Evolutionary conservation across 2,329 filamentous ascomycete genomes (phyloP).

Genomic region (Ilyonectria destructans): DNA sequence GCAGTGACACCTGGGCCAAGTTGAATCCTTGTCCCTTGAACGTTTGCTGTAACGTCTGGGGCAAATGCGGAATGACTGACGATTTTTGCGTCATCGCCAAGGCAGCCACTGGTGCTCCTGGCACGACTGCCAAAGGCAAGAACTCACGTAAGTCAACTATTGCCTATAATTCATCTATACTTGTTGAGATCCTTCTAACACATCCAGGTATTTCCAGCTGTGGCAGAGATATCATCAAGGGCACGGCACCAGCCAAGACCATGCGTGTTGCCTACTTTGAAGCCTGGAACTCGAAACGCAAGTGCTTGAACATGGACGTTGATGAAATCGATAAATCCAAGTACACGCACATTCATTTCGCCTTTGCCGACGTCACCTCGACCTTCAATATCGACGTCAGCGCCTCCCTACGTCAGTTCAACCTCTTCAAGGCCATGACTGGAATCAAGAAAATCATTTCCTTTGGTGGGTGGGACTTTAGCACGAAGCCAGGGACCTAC

Average conservation of each 20-base stretch:
- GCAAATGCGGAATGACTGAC: conserved; percentile 59
- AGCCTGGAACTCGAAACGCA: conserved; percentile 10
- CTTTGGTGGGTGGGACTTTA: conserved; percentile 49
- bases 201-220: conserved; percentile 57
- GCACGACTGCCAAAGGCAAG: conserved; percentile 39
- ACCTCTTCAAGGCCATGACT: conserved; percentile 45
- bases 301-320: conserved; percentile 45
- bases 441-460: conserved; percentile 45
- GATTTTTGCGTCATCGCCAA: conserved; percentile 57
- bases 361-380: conserved; percentile 44
- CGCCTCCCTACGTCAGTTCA: conserved; percentile 48
- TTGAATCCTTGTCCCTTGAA: conserved; percentile 63
- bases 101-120: conserved; percentile 44
- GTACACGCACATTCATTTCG: conserved; percentile 47
- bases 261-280: conserved; percentile 23
- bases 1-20: conserved; percentile 49
- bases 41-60: conserved; percentile 57
- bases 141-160: conserved; percentile 20
- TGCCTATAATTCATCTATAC: neutral
- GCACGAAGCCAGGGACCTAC: conserved; percentile 28
- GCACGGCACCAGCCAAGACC: neutral
- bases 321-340: conserved; percentile 38
- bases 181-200: neutral
- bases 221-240: conserved; percentile 50
- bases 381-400: conserved; percentile 46